Base-by-base conservation (phyloP, 345 rosid species). In the Litchi chinensis region DNA sequence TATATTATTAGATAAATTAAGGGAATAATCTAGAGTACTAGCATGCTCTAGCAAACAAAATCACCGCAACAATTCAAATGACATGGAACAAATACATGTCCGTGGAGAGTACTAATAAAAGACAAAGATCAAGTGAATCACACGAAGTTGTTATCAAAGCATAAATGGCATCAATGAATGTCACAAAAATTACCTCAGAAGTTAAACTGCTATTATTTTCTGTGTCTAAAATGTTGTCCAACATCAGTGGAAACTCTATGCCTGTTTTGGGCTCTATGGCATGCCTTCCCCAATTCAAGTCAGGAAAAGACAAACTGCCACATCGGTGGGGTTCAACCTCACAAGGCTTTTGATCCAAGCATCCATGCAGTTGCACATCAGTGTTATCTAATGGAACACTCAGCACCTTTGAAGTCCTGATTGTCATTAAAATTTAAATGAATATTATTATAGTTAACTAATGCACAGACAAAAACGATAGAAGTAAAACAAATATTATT, bases 261-360 rank as follows among this genome's bases (percentile, higher is more conserved):
- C 98, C 95, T 4, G 98, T 95, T 73, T 82, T 85, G 52, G 97
- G 92, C 85, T 95, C 98, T 44, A 90, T 85, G 1, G 90, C 85
- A 78, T 82, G 85, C 73, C 84, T 85, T 82, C 71, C 83, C 89
- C 84, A 68, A 66, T 86, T 86, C 79, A 90, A 82, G 73, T 91
- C 86, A 1, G 89, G 87, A 85, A 89, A 88, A 73, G 85, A 82
- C 54, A 88, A 81, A 79, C 83, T 82, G 3, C 80, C 75, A 78
- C 86, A 84, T 76, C 87, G 88, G 54, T 60, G 82, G 80, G 18
- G 76, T 65, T 81, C 89, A 64, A 89, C 88, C 77, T 85, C 90
- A 85, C 93, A 91, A 82, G 85, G 86, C 78, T 85, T 87, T 82
- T 77, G 88, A 78, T 89, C 90, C 13, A 82, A 32, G 70, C 82